A percentile compares a stretch with the other conserved stretches of the same genome.
Evolutionary conservation across 352 stramenopile genomes (phyloP).

Genomic region (Globisporangium abappressorium): DNA sequence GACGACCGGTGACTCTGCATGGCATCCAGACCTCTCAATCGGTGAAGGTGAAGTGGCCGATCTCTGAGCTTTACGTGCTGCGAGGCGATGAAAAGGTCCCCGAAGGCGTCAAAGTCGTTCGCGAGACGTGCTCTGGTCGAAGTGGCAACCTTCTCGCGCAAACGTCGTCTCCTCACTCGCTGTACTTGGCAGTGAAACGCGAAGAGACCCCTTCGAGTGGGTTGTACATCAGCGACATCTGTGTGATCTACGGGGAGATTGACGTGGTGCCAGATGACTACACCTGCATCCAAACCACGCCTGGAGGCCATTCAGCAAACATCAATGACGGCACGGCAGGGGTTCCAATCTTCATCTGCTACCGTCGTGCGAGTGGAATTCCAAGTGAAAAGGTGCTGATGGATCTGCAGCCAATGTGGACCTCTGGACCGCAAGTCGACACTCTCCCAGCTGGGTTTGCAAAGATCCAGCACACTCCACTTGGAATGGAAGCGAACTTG

Average conservation of each 20-base stretch:
- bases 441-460: constrained; percentile 64
- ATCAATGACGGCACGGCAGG: constrained; percentile 76
- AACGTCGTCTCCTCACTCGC: constrained; percentile 60
- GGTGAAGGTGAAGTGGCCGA: constrained; percentile 74
- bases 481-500: constrained; percentile 86
- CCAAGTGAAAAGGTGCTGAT: constrained; percentile 55
- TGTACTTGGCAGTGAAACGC: constrained; percentile 75
- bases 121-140: constrained; percentile 67
- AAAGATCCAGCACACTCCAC: constrained; percentile 82
- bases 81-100: constrained; percentile 73
- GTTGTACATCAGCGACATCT: constrained; percentile 65
- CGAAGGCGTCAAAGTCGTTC: constrained; percentile 62
- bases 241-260: constrained; percentile 85
- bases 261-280: constrained; percentile 79
- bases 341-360: constrained; percentile 85
- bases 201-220: constrained; percentile 43
- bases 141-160: constrained; percentile 73
- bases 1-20: constrained; percentile 46
- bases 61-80: constrained; percentile 68
- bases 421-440: constrained; percentile 58
- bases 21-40: constrained; percentile 57
- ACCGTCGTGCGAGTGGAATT: constrained; percentile 28
- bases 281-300: constrained; percentile 68
- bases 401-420: constrained; percentile 78
- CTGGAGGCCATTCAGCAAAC: constrained; percentile 67